Evolutionary conservation across 2,329 filamentous ascomycete species (phyloP).

Genomic region (Chrysosporium keratinophilum): DNA sequence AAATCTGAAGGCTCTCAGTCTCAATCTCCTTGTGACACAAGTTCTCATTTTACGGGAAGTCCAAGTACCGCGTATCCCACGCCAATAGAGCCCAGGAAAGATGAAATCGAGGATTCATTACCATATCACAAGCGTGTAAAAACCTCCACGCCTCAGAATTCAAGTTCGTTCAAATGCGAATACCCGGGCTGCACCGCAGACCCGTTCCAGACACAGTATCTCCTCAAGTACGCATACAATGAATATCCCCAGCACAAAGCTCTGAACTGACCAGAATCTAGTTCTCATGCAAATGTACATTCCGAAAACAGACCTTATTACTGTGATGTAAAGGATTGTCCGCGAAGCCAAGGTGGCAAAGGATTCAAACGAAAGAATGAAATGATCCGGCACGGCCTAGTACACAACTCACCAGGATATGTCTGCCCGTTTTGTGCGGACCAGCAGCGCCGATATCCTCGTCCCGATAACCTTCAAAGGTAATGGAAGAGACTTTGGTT

Average conservation of each 20-base stretch:
- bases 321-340: conserved; percentile 49
- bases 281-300: conserved; percentile 50
- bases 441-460: conserved; percentile 83
- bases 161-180: conserved; percentile 43
- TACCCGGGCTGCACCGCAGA: conserved; percentile 47
- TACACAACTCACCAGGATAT: conserved; percentile 89
- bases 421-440: conserved; percentile 94
- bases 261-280: conserved; percentile 16
- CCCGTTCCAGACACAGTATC: conserved; percentile 55
- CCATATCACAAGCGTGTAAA: conserved; percentile 13
- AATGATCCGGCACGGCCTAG: conserved; percentile 69
- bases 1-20: conserved; percentile 24
- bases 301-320: conserved; percentile 54
- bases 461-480: conserved; percentile 93
- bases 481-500: conserved; percentile 36
- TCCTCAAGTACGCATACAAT: conserved; percentile 46
- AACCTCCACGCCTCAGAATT: conserved; percentile 21
- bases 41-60: conserved; percentile 26
- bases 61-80: conserved; percentile 33
- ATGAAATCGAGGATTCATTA: conserved; percentile 3
- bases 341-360: conserved; percentile 51
- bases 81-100: conserved; percentile 26
- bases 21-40: conserved; percentile 20
- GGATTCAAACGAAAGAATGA: conserved; percentile 61
- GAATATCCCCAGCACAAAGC: neutral